Conservation (phyloP, 176 grass and related monocot genomes). For the Dendrocalamus sinicus region DNA sequence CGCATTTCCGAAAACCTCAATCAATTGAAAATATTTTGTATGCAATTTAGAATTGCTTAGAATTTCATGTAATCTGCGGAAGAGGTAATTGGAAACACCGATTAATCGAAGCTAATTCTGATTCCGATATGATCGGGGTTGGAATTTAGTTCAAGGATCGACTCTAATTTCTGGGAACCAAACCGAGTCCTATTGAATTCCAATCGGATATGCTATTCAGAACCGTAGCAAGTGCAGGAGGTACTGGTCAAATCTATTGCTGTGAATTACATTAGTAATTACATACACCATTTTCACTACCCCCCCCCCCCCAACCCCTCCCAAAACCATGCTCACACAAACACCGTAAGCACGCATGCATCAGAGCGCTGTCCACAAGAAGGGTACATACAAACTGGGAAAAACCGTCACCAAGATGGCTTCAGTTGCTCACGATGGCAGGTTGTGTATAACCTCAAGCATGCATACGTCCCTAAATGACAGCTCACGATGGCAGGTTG, state of each 20-base stretch:
- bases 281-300: conserved; percentile 11
- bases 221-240: background rate
- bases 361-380: background rate
- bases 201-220: too few species aligned
- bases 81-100: too few species aligned
- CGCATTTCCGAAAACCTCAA: too few species aligned
- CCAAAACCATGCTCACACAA: background rate
- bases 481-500: background rate
- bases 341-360: background rate
- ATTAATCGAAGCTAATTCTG: background rate
- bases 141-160: background rate
- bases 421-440: background rate
- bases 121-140: background rate
- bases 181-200: too few species aligned
- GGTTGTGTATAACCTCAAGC: background rate
- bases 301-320: background rate
- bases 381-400: background rate
- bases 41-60: too few species aligned
- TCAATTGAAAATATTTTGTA: too few species aligned
- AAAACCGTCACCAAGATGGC: background rate
- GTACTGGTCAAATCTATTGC: background rate
- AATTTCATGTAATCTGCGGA: background rate
- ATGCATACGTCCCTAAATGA: background rate
- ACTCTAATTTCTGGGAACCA: background rate
- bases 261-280: conserved; percentile 21